These are phyloP conservation scores for Alloascoidea hylecoeti DNA, from an alignment of 805 yeast species.

Conservation along the genomic window DNA sequence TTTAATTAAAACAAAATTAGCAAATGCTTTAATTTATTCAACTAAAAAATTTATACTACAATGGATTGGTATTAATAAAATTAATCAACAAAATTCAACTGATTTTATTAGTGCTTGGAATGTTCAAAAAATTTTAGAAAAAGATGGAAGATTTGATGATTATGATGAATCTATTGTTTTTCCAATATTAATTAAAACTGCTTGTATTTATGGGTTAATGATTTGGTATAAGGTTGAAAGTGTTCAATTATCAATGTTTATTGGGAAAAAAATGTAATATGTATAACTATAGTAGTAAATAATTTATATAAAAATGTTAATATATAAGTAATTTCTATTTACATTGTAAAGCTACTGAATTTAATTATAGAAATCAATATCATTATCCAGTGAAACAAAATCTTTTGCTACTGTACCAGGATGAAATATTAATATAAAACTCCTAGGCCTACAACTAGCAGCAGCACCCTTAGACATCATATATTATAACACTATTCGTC, in stretches of 20 bases:
- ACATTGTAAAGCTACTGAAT: too few species aligned
- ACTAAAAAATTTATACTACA: not conserved
- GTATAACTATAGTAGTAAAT: too few species aligned
- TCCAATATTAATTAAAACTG: not conserved
- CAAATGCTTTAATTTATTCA: not conserved
- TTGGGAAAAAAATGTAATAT: not conserved
- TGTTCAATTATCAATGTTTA: not conserved
- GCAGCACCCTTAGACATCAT: too few species aligned
- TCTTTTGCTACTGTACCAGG: too few species aligned
- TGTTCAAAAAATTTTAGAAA: not conserved
- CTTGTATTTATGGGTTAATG: not conserved
- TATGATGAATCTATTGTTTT: not conserved
- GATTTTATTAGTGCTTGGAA: not conserved
- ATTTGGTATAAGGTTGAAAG: not conserved
- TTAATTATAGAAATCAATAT: too few species aligned
- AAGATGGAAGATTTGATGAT: not conserved
- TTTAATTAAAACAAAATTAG: too few species aligned
- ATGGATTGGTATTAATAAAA: not conserved
- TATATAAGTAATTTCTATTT: too few species aligned
- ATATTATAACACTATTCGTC: too few species aligned
- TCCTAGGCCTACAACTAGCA: too few species aligned
- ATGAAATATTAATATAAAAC: too few species aligned
- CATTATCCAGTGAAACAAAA: too few species aligned
- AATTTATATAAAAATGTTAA: too few species aligned
- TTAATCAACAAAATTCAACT: not conserved